phyloP scores from a whole-genome alignment of 2,329 filamentous ascomycete genomes.

The Karstenula rhodostoma region DNA sequence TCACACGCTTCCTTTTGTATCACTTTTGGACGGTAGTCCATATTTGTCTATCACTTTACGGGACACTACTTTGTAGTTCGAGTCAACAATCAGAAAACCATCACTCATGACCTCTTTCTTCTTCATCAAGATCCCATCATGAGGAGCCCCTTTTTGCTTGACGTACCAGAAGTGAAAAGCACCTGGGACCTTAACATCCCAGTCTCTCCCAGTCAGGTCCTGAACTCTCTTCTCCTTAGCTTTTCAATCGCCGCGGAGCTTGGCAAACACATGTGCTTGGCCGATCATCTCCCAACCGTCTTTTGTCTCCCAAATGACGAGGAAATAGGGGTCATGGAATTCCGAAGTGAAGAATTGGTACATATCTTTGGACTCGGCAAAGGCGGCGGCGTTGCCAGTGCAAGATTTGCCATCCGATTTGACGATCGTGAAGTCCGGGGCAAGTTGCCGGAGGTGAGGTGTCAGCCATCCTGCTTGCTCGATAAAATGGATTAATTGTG shows the following conservation, averaged over 20 bases:
- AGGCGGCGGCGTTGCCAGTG: background rate
- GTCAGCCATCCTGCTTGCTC: background rate
- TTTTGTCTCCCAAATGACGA: background rate
- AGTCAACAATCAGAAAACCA: no score
- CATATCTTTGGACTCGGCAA: background rate
- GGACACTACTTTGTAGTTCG: no score
- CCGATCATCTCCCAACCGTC: background rate
- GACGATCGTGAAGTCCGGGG: background rate
- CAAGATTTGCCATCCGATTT: background rate
- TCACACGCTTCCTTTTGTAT: no score
- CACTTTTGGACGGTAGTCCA: no score
- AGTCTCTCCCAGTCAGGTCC: background rate
- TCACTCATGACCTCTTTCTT: background rate
- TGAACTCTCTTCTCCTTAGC: background rate
- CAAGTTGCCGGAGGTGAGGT: background rate
- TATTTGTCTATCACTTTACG: no score
- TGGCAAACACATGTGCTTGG: background rate
- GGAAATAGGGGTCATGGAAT: background rate
- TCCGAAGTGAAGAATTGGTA: background rate
- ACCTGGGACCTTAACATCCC: background rate
- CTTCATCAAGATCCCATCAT: background rate
- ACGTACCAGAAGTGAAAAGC: background rate
- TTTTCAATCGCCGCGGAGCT: background rate
- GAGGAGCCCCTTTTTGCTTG: background rate
- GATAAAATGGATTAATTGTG: background rate